Evolutionary conservation across 768 basidiomycete species (phyloP).

Genomic region (Hypholoma sublateritium): DNA sequence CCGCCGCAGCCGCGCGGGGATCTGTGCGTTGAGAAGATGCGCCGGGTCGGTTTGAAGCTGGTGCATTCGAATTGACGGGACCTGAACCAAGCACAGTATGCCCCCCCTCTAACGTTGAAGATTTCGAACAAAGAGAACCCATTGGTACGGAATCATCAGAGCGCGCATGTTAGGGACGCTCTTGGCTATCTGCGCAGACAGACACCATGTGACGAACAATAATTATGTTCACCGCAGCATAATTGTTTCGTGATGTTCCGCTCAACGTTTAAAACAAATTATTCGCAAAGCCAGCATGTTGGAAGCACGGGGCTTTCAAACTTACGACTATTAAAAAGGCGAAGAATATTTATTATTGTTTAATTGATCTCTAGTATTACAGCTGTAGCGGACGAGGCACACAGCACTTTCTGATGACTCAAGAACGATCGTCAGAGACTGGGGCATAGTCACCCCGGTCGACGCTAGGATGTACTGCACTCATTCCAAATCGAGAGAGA

Average conservation of each 20-base stretch:
- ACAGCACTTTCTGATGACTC: constrained; percentile 4
- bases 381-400: neutral
- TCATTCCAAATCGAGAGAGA: constrained; percentile 45
- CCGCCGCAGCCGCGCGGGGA: constrained; percentile 56
- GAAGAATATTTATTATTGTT: neutral
- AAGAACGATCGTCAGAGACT: constrained; percentile 29
- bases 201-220: constrained; percentile 12
- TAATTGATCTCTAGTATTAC: neutral
- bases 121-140: constrained; percentile 62
- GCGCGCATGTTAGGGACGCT: constrained; percentile 2
- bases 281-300: too few relatives aligned
- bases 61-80: constrained; percentile 29
- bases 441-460: constrained; percentile 47
- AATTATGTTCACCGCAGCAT: neutral
- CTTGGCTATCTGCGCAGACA: constrained; percentile 1
- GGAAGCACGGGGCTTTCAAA: too few relatives aligned
- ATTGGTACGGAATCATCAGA: constrained; percentile 31
- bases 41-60: constrained; percentile 14
- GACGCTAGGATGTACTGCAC: constrained; percentile 29
- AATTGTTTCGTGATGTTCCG: neutral
- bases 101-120: constrained; percentile 42
- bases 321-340: neutral
- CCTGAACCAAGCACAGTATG: constrained; percentile 47
- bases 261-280: neutral
- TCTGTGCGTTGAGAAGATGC: constrained; percentile 27